These are phyloP conservation scores for Xylariaceae sp. DNA, from an alignment of 2,329 filamentous ascomycete genomes.

Conservation along the genomic window DNA sequence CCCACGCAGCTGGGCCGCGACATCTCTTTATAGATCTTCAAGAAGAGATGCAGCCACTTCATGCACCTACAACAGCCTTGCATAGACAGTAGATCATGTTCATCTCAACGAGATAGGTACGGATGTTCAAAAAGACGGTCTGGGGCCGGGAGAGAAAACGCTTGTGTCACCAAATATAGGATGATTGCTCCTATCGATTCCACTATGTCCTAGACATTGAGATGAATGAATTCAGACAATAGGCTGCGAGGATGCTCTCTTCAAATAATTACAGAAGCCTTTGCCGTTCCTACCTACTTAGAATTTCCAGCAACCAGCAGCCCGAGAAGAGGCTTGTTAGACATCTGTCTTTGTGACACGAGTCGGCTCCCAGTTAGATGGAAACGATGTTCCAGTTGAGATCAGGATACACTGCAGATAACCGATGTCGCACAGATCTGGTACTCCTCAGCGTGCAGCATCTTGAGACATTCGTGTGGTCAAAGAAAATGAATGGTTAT, in stretches of 20 bases:
- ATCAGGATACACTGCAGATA: constrained; percentile 39
- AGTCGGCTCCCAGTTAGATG: constrained; percentile 33
- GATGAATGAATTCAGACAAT: constrained; percentile 33
- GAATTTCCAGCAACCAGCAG: constrained; percentile 24
- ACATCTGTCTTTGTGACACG: constrained; percentile 32
- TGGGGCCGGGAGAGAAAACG: constrained; percentile 21
- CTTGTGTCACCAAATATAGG: constrained; percentile 33
- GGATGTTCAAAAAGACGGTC: constrained; percentile 17
- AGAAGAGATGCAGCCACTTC: constrained; percentile 16
- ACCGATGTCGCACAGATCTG: constrained; percentile 39
- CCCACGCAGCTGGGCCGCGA: constrained; percentile 7
- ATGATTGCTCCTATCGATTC: constrained; percentile 35
- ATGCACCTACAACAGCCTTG: constrained; percentile 17
- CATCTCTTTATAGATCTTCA: constrained; percentile 17
- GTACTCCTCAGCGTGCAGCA: constrained; percentile 35
- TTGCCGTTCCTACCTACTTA: constrained; percentile 22
- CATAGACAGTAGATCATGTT: constrained; percentile 20
- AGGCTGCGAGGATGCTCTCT: constrained; percentile 16
- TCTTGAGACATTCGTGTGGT: constrained; percentile 36
- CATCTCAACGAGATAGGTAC: constrained; percentile 12
- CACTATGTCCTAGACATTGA: constrained; percentile 39
- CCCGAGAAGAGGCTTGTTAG: constrained; percentile 24
- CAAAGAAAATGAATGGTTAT: constrained; percentile 22
- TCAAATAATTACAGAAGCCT: constrained; percentile 22
- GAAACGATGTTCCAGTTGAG: constrained; percentile 35